Percentiles rank a stretch among this genome's conserved stretches.
Evolutionary conservation across 2,329 filamentous ascomycete genomes (phyloP).

Genomic region (Davidsoniella neocaledoniae): DNA sequence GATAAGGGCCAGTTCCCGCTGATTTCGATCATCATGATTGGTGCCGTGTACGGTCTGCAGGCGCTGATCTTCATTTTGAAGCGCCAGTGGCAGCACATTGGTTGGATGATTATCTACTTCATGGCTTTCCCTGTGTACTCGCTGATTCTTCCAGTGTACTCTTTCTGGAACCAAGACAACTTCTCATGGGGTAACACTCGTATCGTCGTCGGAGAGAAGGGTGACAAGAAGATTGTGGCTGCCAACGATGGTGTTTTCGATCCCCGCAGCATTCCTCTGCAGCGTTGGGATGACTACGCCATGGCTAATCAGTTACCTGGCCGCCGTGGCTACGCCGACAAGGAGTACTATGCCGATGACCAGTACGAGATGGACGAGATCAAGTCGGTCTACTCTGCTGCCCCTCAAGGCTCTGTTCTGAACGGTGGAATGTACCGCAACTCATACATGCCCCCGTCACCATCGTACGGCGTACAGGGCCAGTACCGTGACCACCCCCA

Average conservation of each 20-base stretch:
- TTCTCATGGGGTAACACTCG: conserved; percentile 98
- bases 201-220: conserved; percentile 89
- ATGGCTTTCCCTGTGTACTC: conserved; percentile 91
- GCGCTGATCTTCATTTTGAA: conserved; percentile 93
- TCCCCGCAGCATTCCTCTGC: conserved; percentile 79
- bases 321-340: conserved; percentile 60
- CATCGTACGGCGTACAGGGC: conserved; percentile 44
- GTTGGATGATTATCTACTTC: conserved; percentile 99
- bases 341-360: conserved; percentile 53
- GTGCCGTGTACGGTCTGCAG: conserved; percentile 85
- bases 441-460: conserved; percentile 70
- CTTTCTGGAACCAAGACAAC: conserved; percentile 99
- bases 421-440: conserved; percentile 41
- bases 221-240: conserved; percentile 76
- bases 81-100: conserved; percentile 93
- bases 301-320: conserved; percentile 73
- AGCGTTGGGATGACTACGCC: conserved; percentile 96
- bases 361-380: conserved; percentile 97
- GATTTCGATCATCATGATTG: conserved; percentile 79
- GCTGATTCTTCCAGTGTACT: conserved; percentile 81
- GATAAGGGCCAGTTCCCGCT: conserved; percentile 60
- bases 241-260: conserved; percentile 76
- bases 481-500: conserved; percentile 32
- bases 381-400: conserved; percentile 87
- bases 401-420: conserved; percentile 72